Base-by-base conservation (phyloP, 139 green algal species). In the Chlamydomonas sphaeroides region DNA sequence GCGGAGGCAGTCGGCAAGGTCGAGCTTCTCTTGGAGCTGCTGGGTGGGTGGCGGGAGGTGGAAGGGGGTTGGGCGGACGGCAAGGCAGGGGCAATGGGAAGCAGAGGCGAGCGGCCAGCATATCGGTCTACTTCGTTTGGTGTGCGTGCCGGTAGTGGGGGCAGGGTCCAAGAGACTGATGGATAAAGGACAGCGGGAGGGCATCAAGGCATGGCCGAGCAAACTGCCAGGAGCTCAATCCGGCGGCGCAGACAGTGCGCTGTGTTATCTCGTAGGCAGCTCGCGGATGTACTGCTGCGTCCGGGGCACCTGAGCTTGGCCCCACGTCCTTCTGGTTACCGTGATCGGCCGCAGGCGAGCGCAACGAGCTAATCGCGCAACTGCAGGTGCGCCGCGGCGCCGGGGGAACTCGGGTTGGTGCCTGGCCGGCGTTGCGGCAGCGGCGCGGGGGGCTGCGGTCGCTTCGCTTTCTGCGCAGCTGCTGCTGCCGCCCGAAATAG, bases 361-460 rank as follows among this genome's bases (percentile, higher is more conserved):
- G 91, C 3, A 95, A 93, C 67, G 89, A 95, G 75, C 80, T 84
- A 0, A 89, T 96, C 1, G 93, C 95, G 45, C 80, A 95, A 81
- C 75, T 97, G 39, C 89, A 82, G 75, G 75, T 72, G 23, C 11
- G 72, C 14, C n/a, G n/a, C n/a, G n/a, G n/a, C n/a, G n/a, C n/a
- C n/a, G n/a, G n/a, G n/a, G n/a, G n/a, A n/a, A n/a, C n/a, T n/a
- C n/a, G n/a, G n/a, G n/a, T n/a, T n/a, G n/a, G n/a, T n/a, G n/a
- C n/a, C n/a, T n/a, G n/a, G n/a, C n/a, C n/a, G n/a, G n/a, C n/a
- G n/a, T n/a, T n/a, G n/a, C n/a, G n/a, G n/a, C n/a, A n/a, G n/a
- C n/a, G n/a, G n/a, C n/a, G n/a, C n/a, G n/a, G n/a, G n/a, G n/a
- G n/a, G n/a, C n/a, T n/a, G n/a, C n/a, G n/a, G n/a, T n/a, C n/a